phyloP scores from a whole-genome alignment of 129 eudicot genomes.

The carrot (Daucus carota) region DNA sequence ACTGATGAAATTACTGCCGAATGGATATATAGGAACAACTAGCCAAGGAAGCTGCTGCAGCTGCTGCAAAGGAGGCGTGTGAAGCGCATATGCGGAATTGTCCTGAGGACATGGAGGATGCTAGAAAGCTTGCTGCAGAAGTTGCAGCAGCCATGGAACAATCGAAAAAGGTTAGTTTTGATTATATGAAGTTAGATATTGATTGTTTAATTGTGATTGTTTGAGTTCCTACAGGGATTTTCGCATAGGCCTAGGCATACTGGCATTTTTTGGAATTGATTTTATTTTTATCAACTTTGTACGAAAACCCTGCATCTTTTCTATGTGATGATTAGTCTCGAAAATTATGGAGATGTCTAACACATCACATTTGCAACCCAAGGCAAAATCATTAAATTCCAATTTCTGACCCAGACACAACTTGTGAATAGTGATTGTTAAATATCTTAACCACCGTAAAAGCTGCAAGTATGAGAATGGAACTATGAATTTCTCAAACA shows the following conservation, averaged over 20 bases:
- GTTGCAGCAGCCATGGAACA: conserved; percentile 42
- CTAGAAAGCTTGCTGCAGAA: conserved; percentile 55
- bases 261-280: neutral
- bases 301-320: neutral
- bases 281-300: neutral
- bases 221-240: neutral
- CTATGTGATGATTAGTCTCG: neutral
- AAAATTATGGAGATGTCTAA: neutral
- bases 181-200: neutral
- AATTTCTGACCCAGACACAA: neutral
- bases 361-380: neutral
- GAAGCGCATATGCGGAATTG: conserved; percentile 31
- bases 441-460: neutral
- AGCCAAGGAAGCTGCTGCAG: conserved; percentile 76
- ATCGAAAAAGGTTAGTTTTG: conserved; percentile 28
- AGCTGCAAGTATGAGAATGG: neutral
- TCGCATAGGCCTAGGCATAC: neutral
- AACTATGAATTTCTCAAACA: neutral
- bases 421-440: neutral
- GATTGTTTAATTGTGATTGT: neutral
- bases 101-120: conserved; percentile 55
- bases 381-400: neutral
- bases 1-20: neutral
- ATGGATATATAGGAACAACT: conserved; percentile 55
- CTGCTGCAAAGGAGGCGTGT: conserved; percentile 56